Evolutionary conservation across 352 stramenopile genomes (phyloP).

Genomic region (Globisporangium sylvaticum): DNA sequence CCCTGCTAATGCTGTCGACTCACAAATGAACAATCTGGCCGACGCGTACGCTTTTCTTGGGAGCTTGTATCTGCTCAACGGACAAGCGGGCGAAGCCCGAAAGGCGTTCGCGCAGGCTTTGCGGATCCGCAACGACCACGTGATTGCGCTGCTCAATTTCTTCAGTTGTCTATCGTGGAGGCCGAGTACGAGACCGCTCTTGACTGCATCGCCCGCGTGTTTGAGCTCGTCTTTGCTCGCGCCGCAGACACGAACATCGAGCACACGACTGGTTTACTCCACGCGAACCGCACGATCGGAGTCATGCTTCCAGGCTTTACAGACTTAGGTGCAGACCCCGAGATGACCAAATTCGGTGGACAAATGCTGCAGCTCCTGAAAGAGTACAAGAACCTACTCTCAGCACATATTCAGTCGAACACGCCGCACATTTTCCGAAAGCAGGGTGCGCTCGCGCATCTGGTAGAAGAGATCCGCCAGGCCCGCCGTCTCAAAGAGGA

Average conservation of each 20-base stretch:
- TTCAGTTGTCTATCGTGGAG: constrained; percentile 33
- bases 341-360: constrained; percentile 9
- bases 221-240: constrained; percentile 22
- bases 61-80: constrained; percentile 33
- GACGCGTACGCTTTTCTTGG: constrained; percentile 39
- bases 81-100: constrained; percentile 22
- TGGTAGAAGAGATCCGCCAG: constrained; percentile 27
- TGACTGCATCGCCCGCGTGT: constrained; percentile 26
- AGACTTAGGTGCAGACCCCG: constrained; percentile 2
- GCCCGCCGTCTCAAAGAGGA: constrained; percentile 2
- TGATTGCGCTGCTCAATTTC: constrained; percentile 40
- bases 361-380: constrained; percentile 31
- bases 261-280: constrained; percentile 18
- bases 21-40: constrained; percentile 6
- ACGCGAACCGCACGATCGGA: constrained; percentile 21
- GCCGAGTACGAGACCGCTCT: constrained; percentile 38
- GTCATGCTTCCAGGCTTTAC: constrained; percentile 23
- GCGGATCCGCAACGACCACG: constrained; percentile 33
- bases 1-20: neutral
- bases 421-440: constrained; percentile 43
- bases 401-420: constrained; percentile 36
- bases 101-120: constrained; percentile 27
- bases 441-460: constrained; percentile 32
- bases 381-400: constrained; percentile 37
- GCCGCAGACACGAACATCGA: neutral